Conservation (phyloP, 495 filamentous ascomycete species). For the Penicillium chermesinum region DNA sequence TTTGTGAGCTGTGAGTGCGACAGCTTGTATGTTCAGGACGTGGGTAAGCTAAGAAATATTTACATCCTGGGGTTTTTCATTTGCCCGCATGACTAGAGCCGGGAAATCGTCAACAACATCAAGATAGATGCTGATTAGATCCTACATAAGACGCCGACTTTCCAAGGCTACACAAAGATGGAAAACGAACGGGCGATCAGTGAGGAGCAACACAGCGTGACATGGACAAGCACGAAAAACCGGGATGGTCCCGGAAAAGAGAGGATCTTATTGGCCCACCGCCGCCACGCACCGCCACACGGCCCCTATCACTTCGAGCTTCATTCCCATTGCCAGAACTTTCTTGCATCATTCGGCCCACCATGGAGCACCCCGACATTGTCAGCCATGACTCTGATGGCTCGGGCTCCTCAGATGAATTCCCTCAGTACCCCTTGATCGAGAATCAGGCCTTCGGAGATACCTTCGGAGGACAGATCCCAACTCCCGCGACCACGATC, state of each 20-base stretch:
- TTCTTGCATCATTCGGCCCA: slow-evolving; percentile 21
- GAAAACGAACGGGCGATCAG: slow-evolving; percentile 6
- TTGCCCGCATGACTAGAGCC: no score
- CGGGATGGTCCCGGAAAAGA: slow-evolving; percentile 1
- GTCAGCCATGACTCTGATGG: slow-evolving; percentile 58
- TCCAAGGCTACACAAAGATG: slow-evolving; percentile 3
- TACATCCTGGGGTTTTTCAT: no score
- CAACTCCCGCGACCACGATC: slow-evolving; percentile 40
- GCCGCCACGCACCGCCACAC: slow-evolving; percentile 26
- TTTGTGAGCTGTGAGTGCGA: no score
- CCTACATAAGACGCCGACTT: slow-evolving; percentile 4
- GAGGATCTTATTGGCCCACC: slow-evolving; percentile 6
- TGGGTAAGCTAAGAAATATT: no score
- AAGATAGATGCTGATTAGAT: slow-evolving; percentile 2
- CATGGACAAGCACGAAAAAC: slow-evolving; percentile 1
- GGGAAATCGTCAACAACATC: no score
- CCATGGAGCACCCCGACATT: slow-evolving; percentile 54
- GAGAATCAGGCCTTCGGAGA: slow-evolving; percentile 38
- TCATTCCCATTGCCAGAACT: slow-evolving; percentile 9
- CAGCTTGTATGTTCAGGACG: no score
- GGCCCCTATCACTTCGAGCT: slow-evolving; percentile 23
- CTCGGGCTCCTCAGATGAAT: slow-evolving; percentile 60
- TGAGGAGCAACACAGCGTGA: no score
- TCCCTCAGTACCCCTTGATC: slow-evolving; percentile 40
- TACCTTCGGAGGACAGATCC: slow-evolving; percentile 32